Base-by-base conservation (phyloP, 1,284 basidiomycete species). In the Trametes sp. region DNA sequence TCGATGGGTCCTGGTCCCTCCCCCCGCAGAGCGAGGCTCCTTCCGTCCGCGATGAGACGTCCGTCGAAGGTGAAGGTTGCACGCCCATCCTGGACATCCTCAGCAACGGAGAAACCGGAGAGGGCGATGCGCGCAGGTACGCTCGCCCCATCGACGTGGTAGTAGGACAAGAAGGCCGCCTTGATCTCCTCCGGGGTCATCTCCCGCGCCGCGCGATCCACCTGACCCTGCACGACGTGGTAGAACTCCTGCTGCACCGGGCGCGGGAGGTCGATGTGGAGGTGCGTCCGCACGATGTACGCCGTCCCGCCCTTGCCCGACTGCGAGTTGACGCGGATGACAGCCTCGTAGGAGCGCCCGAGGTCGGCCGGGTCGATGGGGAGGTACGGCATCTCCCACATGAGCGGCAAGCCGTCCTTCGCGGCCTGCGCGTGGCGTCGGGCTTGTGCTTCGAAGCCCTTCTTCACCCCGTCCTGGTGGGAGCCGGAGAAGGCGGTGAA, bases 391-490 rank as follows among this genome's bases (percentile, higher is more conserved):
- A 99, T 92, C 72, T 92, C 85, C 96, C 96, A 98, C 46, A 90
- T 88, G 64, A 85, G 82, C 51, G 82, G 81, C 73, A 90, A 87
- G 62, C 92, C 89, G 64, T 83, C 81, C 19, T 75, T 75, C 31
- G 78, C 79, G 54, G 86, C 88, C 54, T 79, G 77, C 14, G 81
- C 80, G 69, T 91, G 87, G 42, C 84, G 78, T 57, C 80, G 77
- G 53, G 78, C 80, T 76, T 97, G 95, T 2, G 87, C 89, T 75
- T 95, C 94, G 79, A 99, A 97, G 38, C 97, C 97, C 81, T 99
- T 99, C 82, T 99, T 99, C 84, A 99, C 94, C 24, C 97, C 97
- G 74, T 99, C 98, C 79, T 98, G 97, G 77, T 99, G 97, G 57
- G 94, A 95, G 35, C 98, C 97, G 61, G 95, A 98, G 83, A 99